Evolutionary conservation across 1,284 basidiomycete species (phyloP).

Genomic region (Sporisorium graminicola): DNA sequence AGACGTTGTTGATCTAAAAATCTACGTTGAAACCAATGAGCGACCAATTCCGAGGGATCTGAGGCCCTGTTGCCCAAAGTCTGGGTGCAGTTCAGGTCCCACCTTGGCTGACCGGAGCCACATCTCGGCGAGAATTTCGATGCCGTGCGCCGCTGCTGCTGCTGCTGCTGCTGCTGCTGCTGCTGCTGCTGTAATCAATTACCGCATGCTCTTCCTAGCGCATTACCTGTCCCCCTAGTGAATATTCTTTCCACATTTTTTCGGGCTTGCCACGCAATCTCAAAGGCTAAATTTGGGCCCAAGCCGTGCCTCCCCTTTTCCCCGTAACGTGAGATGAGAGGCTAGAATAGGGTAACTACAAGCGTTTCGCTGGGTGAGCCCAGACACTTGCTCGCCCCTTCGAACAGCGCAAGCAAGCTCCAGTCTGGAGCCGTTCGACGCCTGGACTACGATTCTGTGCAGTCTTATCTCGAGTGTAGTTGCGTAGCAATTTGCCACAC

Average conservation of each 20-base stretch:
- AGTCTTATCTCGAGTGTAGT: too few species aligned
- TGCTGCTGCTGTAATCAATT: not conserved
- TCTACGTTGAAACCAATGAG: not conserved
- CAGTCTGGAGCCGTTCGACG: too few species aligned
- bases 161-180: too few species aligned
- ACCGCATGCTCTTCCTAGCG: not conserved
- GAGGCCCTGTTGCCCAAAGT: not conserved
- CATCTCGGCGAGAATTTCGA: not conserved
- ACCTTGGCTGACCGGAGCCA: too few species aligned
- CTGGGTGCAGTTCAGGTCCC: not conserved
- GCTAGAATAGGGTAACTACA: not conserved
- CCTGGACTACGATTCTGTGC: too few species aligned
- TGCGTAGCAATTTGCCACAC: too few species aligned
- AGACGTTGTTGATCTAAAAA: constrained; percentile 9
- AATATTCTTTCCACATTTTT: too few species aligned
- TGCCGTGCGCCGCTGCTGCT: too few species aligned
- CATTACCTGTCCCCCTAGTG: too few species aligned
- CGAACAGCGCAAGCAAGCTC: not conserved
- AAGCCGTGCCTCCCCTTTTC: not conserved
- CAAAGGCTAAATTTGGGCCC: too few species aligned
- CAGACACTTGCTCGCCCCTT: not conserved
- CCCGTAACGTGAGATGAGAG: not conserved
- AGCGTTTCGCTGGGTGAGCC: not conserved
- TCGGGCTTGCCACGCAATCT: too few species aligned
- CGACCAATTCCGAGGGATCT: not conserved